A percentile compares a stretch with the other conserved stretches of the same genome.
These are phyloP conservation scores for Phytophthora citricola DNA, from an alignment of 352 stramenopile genomes.

Conservation along the genomic window DNA sequence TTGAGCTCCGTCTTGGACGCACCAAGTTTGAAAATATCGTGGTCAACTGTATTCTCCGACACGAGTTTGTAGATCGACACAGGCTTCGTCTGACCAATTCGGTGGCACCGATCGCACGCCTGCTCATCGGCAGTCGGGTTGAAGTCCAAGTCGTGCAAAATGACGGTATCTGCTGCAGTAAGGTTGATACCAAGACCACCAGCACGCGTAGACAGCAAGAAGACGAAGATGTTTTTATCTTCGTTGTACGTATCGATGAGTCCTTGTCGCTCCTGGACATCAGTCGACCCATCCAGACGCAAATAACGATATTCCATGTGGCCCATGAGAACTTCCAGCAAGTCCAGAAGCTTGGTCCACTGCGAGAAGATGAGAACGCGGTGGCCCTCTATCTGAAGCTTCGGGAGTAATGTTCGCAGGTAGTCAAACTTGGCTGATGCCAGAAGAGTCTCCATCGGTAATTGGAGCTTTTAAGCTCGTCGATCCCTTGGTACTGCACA, in stretches of 20 bases:
- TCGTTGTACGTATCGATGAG: conserved; percentile 90
- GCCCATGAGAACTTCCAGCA: conserved; percentile 91
- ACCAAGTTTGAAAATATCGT: conserved; percentile 91
- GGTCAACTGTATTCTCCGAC: conserved; percentile 90
- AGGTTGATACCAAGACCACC: conserved; percentile 99
- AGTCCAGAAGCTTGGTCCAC: conserved; percentile 95
- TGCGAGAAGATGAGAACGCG: conserved; percentile 97
- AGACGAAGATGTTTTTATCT: conserved; percentile 95
- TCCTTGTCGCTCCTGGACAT: conserved; percentile 75
- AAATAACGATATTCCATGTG: conserved; percentile 81
- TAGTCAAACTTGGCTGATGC: conserved; percentile 95
- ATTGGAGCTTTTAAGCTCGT: conserved; percentile 86
- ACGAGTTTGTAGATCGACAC: conserved; percentile 95
- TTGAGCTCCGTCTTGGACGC: conserved; percentile 89
- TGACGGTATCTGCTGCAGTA: conserved; percentile 91
- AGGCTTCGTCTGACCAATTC: conserved; percentile 90
- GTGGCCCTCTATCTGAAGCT: conserved; percentile 88
- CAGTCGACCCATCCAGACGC: conserved; percentile 81
- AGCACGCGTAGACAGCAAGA: conserved; percentile 97
- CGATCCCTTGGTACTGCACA: conserved; percentile 84
- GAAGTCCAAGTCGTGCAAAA: conserved; percentile 89
- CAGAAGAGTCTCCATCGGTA: conserved; percentile 91
- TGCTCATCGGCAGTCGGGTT: conserved; percentile 89
- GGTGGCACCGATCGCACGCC: conserved; percentile 90
- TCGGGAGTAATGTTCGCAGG: conserved; percentile 89